Evolutionary conservation across 1,284 basidiomycete species (phyloP).

Genomic region (Cerrena zonata): DNA sequence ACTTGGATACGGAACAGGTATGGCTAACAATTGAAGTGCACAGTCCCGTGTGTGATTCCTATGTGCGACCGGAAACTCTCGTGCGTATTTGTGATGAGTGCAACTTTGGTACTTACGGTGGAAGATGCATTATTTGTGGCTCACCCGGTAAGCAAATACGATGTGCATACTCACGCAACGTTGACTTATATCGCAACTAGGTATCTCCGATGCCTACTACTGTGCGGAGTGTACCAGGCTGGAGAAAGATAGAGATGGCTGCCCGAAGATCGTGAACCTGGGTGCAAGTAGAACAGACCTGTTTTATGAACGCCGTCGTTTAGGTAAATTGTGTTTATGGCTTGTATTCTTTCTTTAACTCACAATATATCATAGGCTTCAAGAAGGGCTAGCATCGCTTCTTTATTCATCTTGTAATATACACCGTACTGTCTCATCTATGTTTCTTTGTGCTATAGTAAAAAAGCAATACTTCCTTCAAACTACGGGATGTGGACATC

Average conservation of each 20-base stretch:
- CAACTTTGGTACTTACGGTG: slow-evolving; percentile 96
- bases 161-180: neutral
- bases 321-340: slow-evolving; percentile 43
- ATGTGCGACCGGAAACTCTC: slow-evolving; percentile 94
- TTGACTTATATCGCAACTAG: slow-evolving; percentile 37
- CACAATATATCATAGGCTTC: slow-evolving; percentile 45
- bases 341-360: neutral
- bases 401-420: neutral
- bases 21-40: neutral
- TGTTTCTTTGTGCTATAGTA: too few relatives aligned
- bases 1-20: neutral
- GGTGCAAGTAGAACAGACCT: slow-evolving; percentile 85
- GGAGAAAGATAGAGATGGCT: slow-evolving; percentile 97
- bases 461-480: too few relatives aligned
- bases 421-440: too few relatives aligned
- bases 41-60: slow-evolving; percentile 98
- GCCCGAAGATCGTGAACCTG: slow-evolving; percentile 96
- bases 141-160: slow-evolving; percentile 64
- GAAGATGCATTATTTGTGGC: slow-evolving; percentile 95
- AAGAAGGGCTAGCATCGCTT: slow-evolving; percentile 61
- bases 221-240: slow-evolving; percentile 93
- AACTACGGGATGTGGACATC: too few relatives aligned
- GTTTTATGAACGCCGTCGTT: slow-evolving; percentile 80
- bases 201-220: slow-evolving; percentile 96
- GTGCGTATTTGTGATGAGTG: slow-evolving; percentile 99